These are phyloP conservation scores for Austroboletus novae-zelandiae DNA, from an alignment of 1,284 basidiomycete species.

Conservation along the genomic window DNA sequence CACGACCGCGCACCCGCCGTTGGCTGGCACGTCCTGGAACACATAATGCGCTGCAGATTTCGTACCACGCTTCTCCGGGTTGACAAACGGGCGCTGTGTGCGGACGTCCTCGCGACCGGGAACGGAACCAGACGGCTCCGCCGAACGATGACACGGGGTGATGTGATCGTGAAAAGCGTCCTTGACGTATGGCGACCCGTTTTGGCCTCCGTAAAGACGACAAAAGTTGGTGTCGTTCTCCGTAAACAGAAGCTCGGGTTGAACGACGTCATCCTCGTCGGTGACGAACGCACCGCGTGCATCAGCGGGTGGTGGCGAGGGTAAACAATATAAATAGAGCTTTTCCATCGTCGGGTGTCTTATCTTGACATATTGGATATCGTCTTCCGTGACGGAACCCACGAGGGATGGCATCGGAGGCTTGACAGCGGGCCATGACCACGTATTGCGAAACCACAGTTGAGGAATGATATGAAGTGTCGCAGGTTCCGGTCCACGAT, in stretches of 20 bases:
- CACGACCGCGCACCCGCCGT: constrained; percentile 94
- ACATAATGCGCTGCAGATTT: constrained; percentile 92
- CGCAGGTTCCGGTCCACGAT: constrained; percentile 94
- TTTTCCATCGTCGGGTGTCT: constrained; percentile 74
- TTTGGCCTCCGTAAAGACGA: constrained; percentile 86
- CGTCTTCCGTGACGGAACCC: constrained; percentile 50
- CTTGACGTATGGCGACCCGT: constrained; percentile 84
- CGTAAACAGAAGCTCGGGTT: constrained; percentile 86
- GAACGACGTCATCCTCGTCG: constrained; percentile 68
- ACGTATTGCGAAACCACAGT: constrained; percentile 96
- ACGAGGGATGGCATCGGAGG: constrained; percentile 75
- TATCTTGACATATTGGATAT: constrained; percentile 67
- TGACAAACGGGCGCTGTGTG: constrained; percentile 61
- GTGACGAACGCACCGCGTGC: constrained; percentile 59
- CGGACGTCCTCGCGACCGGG: constrained; percentile 35
- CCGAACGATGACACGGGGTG: constrained; percentile 76
- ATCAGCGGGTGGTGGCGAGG: constrained; percentile 87
- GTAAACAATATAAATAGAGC: constrained; percentile 85
- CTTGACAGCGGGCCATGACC: constrained; percentile 90
- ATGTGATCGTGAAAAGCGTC: constrained; percentile 99
- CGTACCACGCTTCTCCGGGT: constrained; percentile 86
- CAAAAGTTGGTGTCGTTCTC: constrained; percentile 98
- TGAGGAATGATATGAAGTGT: constrained; percentile 94
- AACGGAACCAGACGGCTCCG: constrained; percentile 28
- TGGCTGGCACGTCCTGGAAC: constrained; percentile 84